Evolutionary conservation across 495 filamentous ascomycete species (phyloP), one percentile per base, ranked within the genome.

Genomic region (Xylaria longipes): DNA sequence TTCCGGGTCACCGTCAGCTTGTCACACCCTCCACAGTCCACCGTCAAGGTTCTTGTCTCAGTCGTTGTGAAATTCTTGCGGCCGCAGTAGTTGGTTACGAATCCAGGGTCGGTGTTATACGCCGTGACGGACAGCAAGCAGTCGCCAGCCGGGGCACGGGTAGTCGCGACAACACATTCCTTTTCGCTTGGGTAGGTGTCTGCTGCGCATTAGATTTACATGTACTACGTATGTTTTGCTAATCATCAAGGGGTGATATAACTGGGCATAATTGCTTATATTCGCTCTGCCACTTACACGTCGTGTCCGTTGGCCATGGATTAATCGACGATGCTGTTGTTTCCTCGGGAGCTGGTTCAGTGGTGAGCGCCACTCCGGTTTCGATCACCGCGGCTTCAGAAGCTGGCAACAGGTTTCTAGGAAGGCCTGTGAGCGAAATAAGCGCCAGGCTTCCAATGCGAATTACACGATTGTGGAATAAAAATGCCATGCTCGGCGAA

Each of bases 21-120:
- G 35, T 56, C 29, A 35, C 65, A 67, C 14, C 65, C 65, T 39
- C 29, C 65, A n/a, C 65, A 67, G 33, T 67, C 65, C 22, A 56
- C 48, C 6, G 46, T 67, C 48, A 67, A 31, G 1, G 65, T 67
- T 46, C 48, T 54, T 8, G 65, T 67, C 48, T 67, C 48, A 0
- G 46, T 54, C 4, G 33, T 29, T 20, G 65, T 67, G n/a, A 15
- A 67, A 7, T 29, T 54, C 35, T 17, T 41, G 48, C 29, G 33
- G 12, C 48, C 46, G 33, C 65, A 67, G 46, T 56, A 67, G 43
- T 67, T 67, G 20, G 31, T 54, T 0, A 67, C 65, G 33, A 67
- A 56, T 12, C 65, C 48, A 1, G 65, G 46, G 7, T 67, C 46
- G 2, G 29, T 15, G 46, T 43, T 56, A 5, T 12, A 27, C 22